Conservation (phyloP, 2,329 filamentous ascomycete genomes). For the Ophiostoma angusticollis region DNA sequence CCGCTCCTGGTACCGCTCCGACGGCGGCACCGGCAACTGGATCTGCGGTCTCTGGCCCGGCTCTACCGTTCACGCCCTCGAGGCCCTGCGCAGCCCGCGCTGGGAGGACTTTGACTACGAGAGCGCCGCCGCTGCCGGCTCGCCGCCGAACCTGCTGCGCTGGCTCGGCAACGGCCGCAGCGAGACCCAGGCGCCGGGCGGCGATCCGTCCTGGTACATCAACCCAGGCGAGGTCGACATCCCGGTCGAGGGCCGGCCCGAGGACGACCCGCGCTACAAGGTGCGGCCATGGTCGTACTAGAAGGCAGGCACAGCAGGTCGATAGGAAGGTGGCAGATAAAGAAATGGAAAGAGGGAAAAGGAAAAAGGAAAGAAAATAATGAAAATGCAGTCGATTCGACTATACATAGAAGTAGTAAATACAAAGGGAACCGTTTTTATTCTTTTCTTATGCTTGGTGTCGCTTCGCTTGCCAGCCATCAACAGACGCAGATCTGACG, state of each 20-base stretch:
- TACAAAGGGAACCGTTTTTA: constrained; percentile 9
- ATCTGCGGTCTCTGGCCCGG: constrained; percentile 33
- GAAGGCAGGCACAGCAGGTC: not conserved
- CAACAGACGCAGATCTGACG: no score
- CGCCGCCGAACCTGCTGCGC: constrained; percentile 20
- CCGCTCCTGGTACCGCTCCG: constrained; percentile 41
- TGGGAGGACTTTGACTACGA: constrained; percentile 35
- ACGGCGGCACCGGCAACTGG: constrained; percentile 25
- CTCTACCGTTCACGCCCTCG: constrained; percentile 30
- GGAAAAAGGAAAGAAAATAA: not conserved
- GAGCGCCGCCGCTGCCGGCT: constrained; percentile 16
- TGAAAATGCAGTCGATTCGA: constrained; percentile 13
- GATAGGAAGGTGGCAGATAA: not conserved
- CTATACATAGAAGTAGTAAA: constrained; percentile 14
- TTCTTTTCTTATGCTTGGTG: no score
- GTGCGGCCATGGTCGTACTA: constrained; percentile 24
- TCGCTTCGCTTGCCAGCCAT: no score
- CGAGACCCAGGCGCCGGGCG: constrained; percentile 21
- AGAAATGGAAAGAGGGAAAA: not conserved
- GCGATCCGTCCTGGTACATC: constrained; percentile 28
- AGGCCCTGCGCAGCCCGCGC: constrained; percentile 27
- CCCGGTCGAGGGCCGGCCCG: constrained; percentile 23
- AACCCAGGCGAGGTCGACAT: constrained; percentile 25
- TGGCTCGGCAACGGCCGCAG: constrained; percentile 33
- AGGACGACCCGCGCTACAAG: constrained; percentile 24